These are phyloP conservation scores for Dryas integrifolia DNA, from an alignment of 331 rosid species.

Conservation along the genomic window DNA sequence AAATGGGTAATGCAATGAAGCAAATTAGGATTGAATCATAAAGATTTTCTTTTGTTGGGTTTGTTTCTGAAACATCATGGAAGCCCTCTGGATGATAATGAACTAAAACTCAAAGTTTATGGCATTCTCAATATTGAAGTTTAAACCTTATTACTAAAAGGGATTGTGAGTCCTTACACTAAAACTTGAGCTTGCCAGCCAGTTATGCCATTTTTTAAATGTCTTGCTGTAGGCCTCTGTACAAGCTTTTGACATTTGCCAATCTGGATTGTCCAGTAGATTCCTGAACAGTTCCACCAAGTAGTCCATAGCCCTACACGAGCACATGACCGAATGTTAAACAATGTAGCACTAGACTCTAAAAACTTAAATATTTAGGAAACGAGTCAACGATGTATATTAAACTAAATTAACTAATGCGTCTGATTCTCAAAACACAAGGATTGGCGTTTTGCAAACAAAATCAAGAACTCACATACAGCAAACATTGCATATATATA, in stretches of 20 bases:
- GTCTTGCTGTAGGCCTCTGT: slow-evolving; percentile 14
- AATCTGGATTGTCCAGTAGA: slow-evolving; percentile 14
- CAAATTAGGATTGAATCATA: too few relatives aligned
- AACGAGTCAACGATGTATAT: too few relatives aligned
- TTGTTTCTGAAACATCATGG: too few relatives aligned
- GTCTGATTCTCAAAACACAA: background rate
- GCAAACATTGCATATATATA: background rate
- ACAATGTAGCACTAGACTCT: too few relatives aligned
- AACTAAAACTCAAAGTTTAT: too few relatives aligned
- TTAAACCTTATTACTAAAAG: background rate
- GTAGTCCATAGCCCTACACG: slow-evolving; percentile 22
- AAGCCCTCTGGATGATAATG: too few relatives aligned
- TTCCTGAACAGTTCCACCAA: slow-evolving; percentile 23
- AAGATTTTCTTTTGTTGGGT: background rate
- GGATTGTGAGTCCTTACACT: background rate
- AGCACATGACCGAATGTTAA: background rate
- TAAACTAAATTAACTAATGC: background rate
- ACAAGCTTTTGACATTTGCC: slow-evolving; percentile 22
- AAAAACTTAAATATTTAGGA: too few relatives aligned
- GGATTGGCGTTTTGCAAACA: background rate
- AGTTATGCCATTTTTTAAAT: slow-evolving; percentile 15
- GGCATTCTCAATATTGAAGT: background rate
- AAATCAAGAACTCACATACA: background rate
- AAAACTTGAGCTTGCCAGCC: slow-evolving; percentile 20
- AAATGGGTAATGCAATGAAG: background rate